Evolutionary conservation across 148 eudicot species (phyloP).

Genomic region (Rhododendron ovatum): DNA sequence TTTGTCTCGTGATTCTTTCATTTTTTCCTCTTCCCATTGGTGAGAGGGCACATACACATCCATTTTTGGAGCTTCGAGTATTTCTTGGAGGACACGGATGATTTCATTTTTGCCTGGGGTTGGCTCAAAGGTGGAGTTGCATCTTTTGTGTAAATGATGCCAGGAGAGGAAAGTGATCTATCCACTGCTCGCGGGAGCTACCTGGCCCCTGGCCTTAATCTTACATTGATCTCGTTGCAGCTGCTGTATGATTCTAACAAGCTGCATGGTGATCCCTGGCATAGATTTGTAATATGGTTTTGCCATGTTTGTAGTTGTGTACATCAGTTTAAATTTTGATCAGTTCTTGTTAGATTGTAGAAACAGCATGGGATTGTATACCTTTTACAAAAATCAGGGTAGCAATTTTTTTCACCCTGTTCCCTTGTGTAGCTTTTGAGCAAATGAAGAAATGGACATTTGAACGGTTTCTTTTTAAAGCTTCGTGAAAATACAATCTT

Average conservation of each 20-base stretch:
- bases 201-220: conserved; percentile 18
- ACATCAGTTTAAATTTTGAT: conserved; percentile 3
- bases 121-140: conserved; percentile 22
- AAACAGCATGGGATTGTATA: conserved; percentile 5
- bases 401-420: neutral
- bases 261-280: conserved; percentile 25
- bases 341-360: neutral
- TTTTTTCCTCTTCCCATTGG: conserved; percentile 40
- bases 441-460: neutral
- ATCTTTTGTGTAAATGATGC: conserved; percentile 32
- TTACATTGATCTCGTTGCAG: conserved; percentile 17
- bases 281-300: neutral
- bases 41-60: conserved; percentile 26
- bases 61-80: conserved; percentile 31
- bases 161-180: neutral
- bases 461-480: neutral
- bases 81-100: conserved; percentile 19
- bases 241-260: conserved; percentile 50
- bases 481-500: neutral
- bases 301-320: conserved; percentile 11
- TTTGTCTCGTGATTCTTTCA: conserved; percentile 39
- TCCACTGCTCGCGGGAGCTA: conserved; percentile 16
- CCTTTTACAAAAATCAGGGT: neutral
- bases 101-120: conserved; percentile 32
- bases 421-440: neutral